phyloP scores from a whole-genome alignment of 75 land plant genomes.

The Ceratopteris richardii region DNA sequence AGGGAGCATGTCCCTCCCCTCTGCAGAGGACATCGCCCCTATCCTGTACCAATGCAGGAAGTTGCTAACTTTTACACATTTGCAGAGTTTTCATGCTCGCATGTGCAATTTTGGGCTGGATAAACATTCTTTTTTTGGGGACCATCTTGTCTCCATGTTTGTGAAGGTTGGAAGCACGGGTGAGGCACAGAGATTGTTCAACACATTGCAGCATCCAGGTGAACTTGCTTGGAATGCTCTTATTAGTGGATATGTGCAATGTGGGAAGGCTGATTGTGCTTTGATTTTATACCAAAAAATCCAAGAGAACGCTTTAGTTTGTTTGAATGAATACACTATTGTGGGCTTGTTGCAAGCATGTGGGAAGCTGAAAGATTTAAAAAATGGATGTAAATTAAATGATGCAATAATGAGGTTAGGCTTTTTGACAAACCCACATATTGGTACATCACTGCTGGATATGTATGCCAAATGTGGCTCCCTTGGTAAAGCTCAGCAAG shows the following conservation, averaged over 20 bases:
- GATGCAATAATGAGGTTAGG: conserved; percentile 9
- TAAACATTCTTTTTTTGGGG: too few relatives aligned
- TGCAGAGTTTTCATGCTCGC: too few relatives aligned
- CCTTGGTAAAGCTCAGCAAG: conserved; percentile 17
- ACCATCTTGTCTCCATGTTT: too few relatives aligned
- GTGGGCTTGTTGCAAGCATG: conserved; percentile 1
- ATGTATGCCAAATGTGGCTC: conserved; percentile 38
- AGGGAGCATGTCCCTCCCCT: too few relatives aligned
- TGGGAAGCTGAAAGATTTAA: background rate
- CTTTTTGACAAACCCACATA: conserved; percentile 21
- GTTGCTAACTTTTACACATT: too few relatives aligned
- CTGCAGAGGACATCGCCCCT: too few relatives aligned
- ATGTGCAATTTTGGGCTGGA: too few relatives aligned
- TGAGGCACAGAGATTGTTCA: background rate
- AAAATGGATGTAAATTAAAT: background rate
- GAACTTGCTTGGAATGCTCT: conserved; percentile 8
- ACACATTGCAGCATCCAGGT: background rate
- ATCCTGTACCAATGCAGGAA: too few relatives aligned
- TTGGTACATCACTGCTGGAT: conserved; percentile 34
- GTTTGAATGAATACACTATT: background rate
- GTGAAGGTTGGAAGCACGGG: too few relatives aligned
- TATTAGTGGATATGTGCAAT: too few relatives aligned
- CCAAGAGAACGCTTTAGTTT: background rate
- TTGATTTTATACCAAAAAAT: too few relatives aligned
- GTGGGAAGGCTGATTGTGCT: too few relatives aligned